Base-by-base conservation (phyloP, 768 basidiomycete genomes). In the Punctularia strigosozonata region DNA sequence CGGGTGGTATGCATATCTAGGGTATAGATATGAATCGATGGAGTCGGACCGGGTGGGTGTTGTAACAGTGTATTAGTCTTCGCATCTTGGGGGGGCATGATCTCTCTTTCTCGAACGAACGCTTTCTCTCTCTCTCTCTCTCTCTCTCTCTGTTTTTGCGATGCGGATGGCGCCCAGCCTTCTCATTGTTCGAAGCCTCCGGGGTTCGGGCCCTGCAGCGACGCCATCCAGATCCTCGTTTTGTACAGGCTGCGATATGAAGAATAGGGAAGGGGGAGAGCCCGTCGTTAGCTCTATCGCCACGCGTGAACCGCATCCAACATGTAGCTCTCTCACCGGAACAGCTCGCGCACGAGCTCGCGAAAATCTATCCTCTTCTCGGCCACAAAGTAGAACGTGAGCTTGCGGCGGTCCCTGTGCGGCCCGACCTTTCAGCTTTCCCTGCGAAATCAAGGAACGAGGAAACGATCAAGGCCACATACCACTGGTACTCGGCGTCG, bases 401-500 rank as follows among this genome's bases (percentile, higher is more conserved):
- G 62, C 64, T 98, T 98, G 57, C 91, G 86, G 42, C 94, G 85
- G 60, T 99, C 94, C 89, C 89, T 91, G 49, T 17, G 36, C 22
- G 31, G 18, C 17, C 33, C 8, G 26, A 15, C 26, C 8, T 8
- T 8, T 28, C 10, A 28, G 26, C 26, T n/a, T n/a, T n/a, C 38
- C 6, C 25, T 6, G 5, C 15, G 28, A 36, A 39, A 31, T 8
- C 26, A 28, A 15, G 26, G 8, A 39, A 3, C 20, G 10, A 34
- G 35, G 20, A 37, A 39, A 36, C 19, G 14, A 17, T 31, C 8
- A 22, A 8, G 13, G 40, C 32, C 19, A 63, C 82, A 21, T 41
- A 91, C 91, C 91, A 98, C 55, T 99, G 94, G 64, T 92, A 99
- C 61, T 98, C 94, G 23, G 92, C 94, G 59, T 97, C 94, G 36